Conservation (phyloP, 1,284 basidiomycete genomes). For the Peniophora sp. region DNA sequence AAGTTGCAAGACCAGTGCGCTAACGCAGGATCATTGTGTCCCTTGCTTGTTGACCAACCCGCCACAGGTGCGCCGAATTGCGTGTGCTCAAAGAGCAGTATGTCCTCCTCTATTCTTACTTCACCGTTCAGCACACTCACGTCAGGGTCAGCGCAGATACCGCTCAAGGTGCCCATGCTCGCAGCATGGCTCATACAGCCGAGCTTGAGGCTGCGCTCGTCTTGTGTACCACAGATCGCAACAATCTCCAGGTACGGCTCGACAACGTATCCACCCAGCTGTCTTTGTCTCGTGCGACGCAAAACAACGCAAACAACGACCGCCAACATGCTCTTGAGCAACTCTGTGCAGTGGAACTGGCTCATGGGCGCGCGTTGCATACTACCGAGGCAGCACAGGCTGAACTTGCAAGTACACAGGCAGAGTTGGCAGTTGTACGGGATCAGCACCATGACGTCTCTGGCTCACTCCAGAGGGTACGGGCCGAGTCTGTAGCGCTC, state of each 20-base stretch:
- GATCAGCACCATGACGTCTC: slow-evolving; percentile 7
- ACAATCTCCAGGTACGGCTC: too few species aligned
- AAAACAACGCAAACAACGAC: too few species aligned
- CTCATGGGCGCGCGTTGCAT: neutral
- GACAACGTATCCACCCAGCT: too few species aligned
- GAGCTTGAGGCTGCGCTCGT: slow-evolving; percentile 2
- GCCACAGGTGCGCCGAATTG: slow-evolving; percentile 7
- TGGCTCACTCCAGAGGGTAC: slow-evolving; percentile 12
- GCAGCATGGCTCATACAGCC: slow-evolving; percentile 1
- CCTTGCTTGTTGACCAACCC: neutral
- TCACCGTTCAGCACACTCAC: too few species aligned
- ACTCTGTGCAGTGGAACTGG: neutral
- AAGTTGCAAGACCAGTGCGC: neutral
- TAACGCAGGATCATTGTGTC: too few species aligned
- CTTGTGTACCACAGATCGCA: too few species aligned
- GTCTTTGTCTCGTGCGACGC: too few species aligned
- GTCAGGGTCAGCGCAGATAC: slow-evolving; percentile 5
- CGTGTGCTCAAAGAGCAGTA: slow-evolving; percentile 11
- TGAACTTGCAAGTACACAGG: slow-evolving; percentile 13
- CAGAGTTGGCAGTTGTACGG: neutral
- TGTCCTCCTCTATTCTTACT: slow-evolving; percentile 4
- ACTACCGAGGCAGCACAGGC: slow-evolving; percentile 1
- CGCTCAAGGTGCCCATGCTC: neutral
- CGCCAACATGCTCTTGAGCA: neutral
- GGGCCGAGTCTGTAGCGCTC: slow-evolving; percentile 15